Evolutionary conservation across 257 asterid species (phyloP).

Genomic region (Plantago elongata): DNA sequence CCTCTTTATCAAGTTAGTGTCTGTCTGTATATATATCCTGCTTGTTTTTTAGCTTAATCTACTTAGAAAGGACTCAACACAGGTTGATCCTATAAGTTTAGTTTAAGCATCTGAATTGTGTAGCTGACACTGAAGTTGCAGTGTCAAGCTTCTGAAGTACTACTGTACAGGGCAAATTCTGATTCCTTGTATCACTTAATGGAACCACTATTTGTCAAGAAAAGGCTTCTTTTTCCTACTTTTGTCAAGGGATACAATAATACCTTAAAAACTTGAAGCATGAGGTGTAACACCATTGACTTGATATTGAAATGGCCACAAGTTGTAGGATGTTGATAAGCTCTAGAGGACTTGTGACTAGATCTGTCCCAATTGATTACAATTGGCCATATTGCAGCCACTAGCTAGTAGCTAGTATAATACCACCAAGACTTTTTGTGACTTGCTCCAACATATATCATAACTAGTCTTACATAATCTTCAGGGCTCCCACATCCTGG

Average conservation of each 20-base stretch:
- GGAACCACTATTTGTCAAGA: background rate
- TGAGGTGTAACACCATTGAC: background rate
- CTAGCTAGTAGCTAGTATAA: no score
- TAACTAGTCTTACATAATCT: no score
- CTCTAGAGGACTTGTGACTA: background rate
- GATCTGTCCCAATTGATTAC: background rate
- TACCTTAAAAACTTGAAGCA: no score
- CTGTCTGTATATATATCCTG: slow-evolving; percentile 14
- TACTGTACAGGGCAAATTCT: slow-evolving; percentile 24
- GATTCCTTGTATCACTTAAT: background rate
- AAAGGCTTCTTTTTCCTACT: background rate
- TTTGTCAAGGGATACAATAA: no score
- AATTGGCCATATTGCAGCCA: background rate
- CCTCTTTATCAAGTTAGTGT: slow-evolving; percentile 5
- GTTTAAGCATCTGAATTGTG: slow-evolving; percentile 13
- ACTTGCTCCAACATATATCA: no score
- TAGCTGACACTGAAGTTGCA: slow-evolving; percentile 6
- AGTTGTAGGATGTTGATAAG: background rate
- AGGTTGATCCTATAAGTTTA: slow-evolving; percentile 23
- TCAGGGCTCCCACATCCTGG: background rate
- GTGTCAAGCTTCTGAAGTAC: slow-evolving; percentile 7
- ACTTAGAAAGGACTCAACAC: slow-evolving; percentile 21
- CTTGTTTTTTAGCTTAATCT: slow-evolving; percentile 7
- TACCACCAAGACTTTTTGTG: no score
- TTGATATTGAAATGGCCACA: background rate